Base-by-base conservation (phyloP, 805 yeast species). In the Zygotorulaspora chibaensis region DNA sequence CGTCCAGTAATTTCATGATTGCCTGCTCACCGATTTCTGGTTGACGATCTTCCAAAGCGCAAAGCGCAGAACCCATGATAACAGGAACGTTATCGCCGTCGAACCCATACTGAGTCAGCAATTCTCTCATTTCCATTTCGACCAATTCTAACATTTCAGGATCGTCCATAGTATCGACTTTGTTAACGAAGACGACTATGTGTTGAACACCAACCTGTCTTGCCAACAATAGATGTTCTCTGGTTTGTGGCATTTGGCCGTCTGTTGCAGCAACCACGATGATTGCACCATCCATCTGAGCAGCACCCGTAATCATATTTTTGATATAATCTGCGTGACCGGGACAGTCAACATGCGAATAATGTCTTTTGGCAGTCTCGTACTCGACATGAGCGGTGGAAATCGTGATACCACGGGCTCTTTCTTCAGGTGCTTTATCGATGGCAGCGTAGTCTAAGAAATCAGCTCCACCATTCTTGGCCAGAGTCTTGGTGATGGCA, bases 71-170 rank as follows among this genome's bases (percentile, higher is more conserved):
- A 61, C 99, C 99, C 96, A 91, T 90, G 56, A 93, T 74, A 51
- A 93, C 97, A 50, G 99, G 99, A 56, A 96, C 84, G 74, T 91
- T 84, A 66, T 93, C 99, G 74, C 98, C 99, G 66, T 93, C 98
- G 58, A 91, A 93, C 50, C 97, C 98, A 71, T 90, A 93, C 57
- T 86, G 77, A 57, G 82, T 65, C 66, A 93, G 78, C 56, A 93
- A 79, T 69, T 93, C 99, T 76, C 99, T 86, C 99, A 93, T 93
- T 79, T 93, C 99, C 99, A 93, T 93, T 77, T 93, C 99, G 57
- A 93, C 99, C 62, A 93, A 83, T 78, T 93, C 99, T 70, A 93
- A 80, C 97, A 91, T 93, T 78, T 93, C 99, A 56, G 96, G 95
- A 70, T 93, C 99, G 67, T 93, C 97, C 66, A 93, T 81, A 60